Conservation (phyloP, 2,329 filamentous ascomycete genomes). For the Ophiostoma pallidulum region DNA sequence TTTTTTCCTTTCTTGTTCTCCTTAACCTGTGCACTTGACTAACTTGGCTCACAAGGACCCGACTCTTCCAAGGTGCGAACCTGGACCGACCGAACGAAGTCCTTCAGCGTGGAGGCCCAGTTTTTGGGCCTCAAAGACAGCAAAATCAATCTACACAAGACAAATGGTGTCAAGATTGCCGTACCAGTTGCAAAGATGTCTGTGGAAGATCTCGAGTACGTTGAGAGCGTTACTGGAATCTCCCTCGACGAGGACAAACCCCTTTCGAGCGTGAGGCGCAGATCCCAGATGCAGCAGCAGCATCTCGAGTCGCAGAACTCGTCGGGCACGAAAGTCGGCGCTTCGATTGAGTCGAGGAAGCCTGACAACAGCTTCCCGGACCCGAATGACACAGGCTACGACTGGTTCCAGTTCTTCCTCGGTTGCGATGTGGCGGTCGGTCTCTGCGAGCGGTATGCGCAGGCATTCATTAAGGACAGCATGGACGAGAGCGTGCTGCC, state of each 20-base stretch:
- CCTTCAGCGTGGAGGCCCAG: slow-evolving; percentile 94
- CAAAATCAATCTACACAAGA: slow-evolving; percentile 90
- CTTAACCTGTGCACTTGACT: slow-evolving; percentile 1
- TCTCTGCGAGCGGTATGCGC: slow-evolving; percentile 87
- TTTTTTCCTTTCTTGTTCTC: background rate
- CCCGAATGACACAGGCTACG: no score
- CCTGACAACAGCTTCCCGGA: no score
- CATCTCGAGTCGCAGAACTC: slow-evolving; percentile 21
- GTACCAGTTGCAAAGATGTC: slow-evolving; percentile 96
- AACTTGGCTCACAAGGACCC: slow-evolving; percentile 48
- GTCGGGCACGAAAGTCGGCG: slow-evolving; percentile 38
- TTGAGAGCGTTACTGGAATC: slow-evolving; percentile 76
- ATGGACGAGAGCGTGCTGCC: slow-evolving; percentile 92
- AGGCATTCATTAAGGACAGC: slow-evolving; percentile 79
- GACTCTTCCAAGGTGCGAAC: slow-evolving; percentile 74
- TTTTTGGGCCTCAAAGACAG: slow-evolving; percentile 91
- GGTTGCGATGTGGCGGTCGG: slow-evolving; percentile 85
- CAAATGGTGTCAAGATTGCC: slow-evolving; percentile 96
- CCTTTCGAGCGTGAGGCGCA: slow-evolving; percentile 66
- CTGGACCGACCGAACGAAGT: slow-evolving; percentile 92
- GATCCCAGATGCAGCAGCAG: slow-evolving; percentile 17
- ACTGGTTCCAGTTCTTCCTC: slow-evolving; percentile 99
- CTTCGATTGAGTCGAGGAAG: slow-evolving; percentile 54
- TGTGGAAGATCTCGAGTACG: slow-evolving; percentile 85
- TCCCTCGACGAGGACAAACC: slow-evolving; percentile 94